phyloP scores from a whole-genome alignment of 2,329 filamentous ascomycete species.

The Pyricularia grisea region DNA sequence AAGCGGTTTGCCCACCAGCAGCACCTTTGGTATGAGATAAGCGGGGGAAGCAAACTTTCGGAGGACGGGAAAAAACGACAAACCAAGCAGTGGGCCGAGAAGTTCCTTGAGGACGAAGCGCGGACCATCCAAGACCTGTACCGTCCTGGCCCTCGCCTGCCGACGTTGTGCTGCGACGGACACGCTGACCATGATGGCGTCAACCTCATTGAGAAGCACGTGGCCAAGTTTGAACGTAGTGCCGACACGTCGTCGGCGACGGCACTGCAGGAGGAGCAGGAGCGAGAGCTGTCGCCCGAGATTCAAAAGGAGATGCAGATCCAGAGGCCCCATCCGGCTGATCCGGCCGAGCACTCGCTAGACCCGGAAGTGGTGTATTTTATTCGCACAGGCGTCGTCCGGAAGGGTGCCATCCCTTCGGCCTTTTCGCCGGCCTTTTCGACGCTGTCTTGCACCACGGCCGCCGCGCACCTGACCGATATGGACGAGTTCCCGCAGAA shows the following conservation, averaged over 20 bases:
- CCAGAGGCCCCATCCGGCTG: constrained; percentile 31
- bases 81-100: constrained; percentile 17
- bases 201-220: background rate
- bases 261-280: constrained; percentile 49
- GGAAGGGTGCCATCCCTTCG: constrained; percentile 6
- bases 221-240: constrained; percentile 3
- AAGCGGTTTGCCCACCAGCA: constrained; percentile 34
- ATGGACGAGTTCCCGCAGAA: constrained; percentile 23
- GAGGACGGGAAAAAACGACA: constrained; percentile 14
- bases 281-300: constrained; percentile 58
- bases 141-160: constrained; percentile 18
- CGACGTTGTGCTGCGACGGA: background rate
- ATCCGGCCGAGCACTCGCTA: constrained; percentile 29
- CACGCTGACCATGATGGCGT: background rate
- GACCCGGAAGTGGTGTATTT: constrained; percentile 33
- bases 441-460: constrained; percentile 26
- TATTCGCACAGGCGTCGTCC: constrained; percentile 24
- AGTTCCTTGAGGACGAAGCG: constrained; percentile 42
- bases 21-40: constrained; percentile 20
- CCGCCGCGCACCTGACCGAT: constrained; percentile 23
- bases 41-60: background rate
- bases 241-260: constrained; percentile 10
- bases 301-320: constrained; percentile 49
- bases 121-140: constrained; percentile 44
- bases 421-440: constrained; percentile 36